A percentile compares a stretch with the other conserved stretches of the same genome.
Conservation (phyloP, 2,329 filamentous ascomycete species). For the Helotiales sp. region DNA sequence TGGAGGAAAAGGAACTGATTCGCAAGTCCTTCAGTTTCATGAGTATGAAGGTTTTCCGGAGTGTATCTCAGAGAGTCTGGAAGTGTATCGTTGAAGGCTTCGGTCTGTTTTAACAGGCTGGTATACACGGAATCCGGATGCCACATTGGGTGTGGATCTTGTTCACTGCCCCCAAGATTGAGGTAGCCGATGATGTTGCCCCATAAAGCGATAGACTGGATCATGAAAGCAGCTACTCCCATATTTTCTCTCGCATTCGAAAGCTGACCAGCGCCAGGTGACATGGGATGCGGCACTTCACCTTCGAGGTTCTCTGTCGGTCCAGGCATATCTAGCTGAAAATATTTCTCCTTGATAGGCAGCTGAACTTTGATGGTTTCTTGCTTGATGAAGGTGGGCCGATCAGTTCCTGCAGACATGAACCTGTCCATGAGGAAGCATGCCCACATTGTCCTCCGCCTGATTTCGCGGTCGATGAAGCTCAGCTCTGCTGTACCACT, state of each 20-base stretch:
- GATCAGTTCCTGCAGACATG: constrained; percentile 91
- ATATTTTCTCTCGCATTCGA: constrained; percentile 77
- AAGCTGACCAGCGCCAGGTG: constrained; percentile 62
- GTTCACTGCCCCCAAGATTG: constrained; percentile 83
- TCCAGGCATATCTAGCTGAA: constrained; percentile 87
- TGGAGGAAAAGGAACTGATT: constrained; percentile 94
- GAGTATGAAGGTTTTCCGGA: constrained; percentile 77
- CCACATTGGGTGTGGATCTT: constrained; percentile 79
- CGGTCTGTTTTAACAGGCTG: constrained; percentile 67
- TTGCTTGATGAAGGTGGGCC: constrained; percentile 88
- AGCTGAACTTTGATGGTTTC: constrained; percentile 86
- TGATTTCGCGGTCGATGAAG: constrained; percentile 90
- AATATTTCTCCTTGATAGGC: constrained; percentile 86
- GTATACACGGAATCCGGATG: constrained; percentile 75
- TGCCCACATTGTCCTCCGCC: constrained; percentile 94
- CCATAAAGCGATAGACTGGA: constrained; percentile 84
- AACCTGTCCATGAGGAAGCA: constrained; percentile 98
- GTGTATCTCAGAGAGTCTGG: constrained; percentile 74
- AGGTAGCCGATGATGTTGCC: constrained; percentile 86
- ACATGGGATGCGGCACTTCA: constrained; percentile 60
- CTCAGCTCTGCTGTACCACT: constrained; percentile 68
- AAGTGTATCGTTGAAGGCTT: constrained; percentile 67
- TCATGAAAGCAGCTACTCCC: constrained; percentile 90
- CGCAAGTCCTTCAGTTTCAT: constrained; percentile 80
- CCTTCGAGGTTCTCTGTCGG: constrained; percentile 83